Percentiles rank a stretch among this genome's conserved stretches.
These are phyloP conservation scores for Macrolepiota dolichaula DNA, from an alignment of 768 basidiomycete genomes.

Conservation along the genomic window DNA sequence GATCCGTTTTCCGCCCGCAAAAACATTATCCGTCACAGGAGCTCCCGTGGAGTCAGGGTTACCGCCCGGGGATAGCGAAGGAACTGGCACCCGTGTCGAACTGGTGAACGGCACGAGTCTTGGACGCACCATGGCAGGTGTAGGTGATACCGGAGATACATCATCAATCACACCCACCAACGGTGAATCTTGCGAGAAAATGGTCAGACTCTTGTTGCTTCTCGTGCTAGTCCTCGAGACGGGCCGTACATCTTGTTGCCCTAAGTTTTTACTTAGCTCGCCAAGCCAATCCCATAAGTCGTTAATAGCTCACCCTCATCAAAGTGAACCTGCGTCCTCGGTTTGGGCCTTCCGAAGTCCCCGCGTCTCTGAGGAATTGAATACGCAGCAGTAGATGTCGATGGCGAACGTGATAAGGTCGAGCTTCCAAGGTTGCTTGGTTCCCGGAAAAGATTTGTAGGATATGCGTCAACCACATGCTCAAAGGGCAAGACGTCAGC, in stretches of 20 bases:
- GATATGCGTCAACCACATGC: slow-evolving; percentile 25
- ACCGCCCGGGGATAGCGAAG: slow-evolving; percentile 21
- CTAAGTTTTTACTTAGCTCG: not conserved
- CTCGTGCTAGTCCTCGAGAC: slow-evolving; percentile 33
- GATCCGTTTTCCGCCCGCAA: slow-evolving; percentile 36
- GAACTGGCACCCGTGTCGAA: slow-evolving; percentile 59
- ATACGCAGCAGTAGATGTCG: slow-evolving; percentile 58
- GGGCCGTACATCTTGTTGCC: slow-evolving; percentile 18
- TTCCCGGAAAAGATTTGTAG: slow-evolving; percentile 41
- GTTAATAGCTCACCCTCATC: slow-evolving; percentile 26
- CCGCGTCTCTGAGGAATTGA: slow-evolving; percentile 67
- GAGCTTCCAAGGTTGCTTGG: slow-evolving; percentile 43
- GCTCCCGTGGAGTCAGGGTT: slow-evolving; percentile 22
- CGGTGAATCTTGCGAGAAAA: slow-evolving; percentile 6
- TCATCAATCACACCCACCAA: slow-evolving; percentile 26
- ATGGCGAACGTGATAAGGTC: slow-evolving; percentile 56
- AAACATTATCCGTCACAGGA: slow-evolving; percentile 18
- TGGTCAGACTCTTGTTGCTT: slow-evolving; percentile 10
- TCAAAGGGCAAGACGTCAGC: slow-evolving; percentile 2
- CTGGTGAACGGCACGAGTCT: slow-evolving; percentile 72
- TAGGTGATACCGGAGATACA: slow-evolving; percentile 24
- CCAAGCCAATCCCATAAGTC: not conserved
- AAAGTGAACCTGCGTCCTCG: slow-evolving; percentile 41
- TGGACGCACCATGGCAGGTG: slow-evolving; percentile 37
- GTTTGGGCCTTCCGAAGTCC: slow-evolving; percentile 63